phyloP scores from a whole-genome alignment of 179 eudicot species.

The Silene vulgaris region DNA sequence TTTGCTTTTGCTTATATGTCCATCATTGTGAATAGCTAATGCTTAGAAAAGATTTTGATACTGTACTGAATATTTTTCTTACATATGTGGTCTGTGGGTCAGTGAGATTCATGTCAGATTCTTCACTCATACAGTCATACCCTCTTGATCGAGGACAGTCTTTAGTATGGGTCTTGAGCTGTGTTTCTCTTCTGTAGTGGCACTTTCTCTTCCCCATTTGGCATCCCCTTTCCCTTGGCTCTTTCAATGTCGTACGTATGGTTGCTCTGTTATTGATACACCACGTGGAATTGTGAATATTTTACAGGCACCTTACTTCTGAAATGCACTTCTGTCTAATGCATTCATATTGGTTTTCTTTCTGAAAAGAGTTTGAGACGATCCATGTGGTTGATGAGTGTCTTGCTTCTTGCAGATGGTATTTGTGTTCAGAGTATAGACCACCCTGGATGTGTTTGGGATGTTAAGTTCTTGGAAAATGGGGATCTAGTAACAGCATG shows the following conservation, averaged over 20 bases:
- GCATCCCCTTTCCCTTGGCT: neutral
- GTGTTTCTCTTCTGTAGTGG: neutral
- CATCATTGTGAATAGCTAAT: too few species aligned
- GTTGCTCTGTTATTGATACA: neutral
- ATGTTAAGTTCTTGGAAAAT: constrained; percentile 87
- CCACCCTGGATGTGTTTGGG: constrained; percentile 99
- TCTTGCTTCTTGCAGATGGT: constrained; percentile 54
- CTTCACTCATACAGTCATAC: too few species aligned
- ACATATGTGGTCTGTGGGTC: too few species aligned
- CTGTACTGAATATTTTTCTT: too few species aligned
- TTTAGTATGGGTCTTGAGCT: too few species aligned
- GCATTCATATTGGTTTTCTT: neutral
- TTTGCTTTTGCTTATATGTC: constrained; percentile 3
- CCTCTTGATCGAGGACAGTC: too few species aligned
- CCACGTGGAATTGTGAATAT: neutral
- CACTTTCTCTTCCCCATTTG: neutral
- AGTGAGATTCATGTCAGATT: too few species aligned
- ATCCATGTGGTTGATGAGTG: constrained; percentile 2
- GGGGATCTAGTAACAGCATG: constrained; percentile 95
- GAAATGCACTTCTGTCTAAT: neutral
- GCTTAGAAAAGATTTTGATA: too few species aligned
- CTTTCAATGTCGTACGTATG: neutral
- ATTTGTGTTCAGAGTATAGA: constrained; percentile 83
- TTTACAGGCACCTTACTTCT: constrained; percentile 10
- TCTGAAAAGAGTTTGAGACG: neutral